Base-by-base conservation (phyloP, 2,329 filamentous ascomycete genomes). In the Aspergillus tanneri region DNA sequence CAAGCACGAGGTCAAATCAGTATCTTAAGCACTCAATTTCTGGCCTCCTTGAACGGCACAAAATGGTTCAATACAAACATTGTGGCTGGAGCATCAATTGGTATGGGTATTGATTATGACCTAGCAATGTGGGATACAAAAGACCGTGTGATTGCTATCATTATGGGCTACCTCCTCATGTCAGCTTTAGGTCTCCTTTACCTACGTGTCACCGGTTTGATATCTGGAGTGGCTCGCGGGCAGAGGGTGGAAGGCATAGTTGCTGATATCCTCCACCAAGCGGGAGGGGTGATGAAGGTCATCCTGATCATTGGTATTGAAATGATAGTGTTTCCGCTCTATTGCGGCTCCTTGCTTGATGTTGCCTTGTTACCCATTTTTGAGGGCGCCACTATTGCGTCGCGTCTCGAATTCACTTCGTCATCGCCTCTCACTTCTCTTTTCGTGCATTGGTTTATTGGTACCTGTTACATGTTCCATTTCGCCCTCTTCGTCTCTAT, bases 391-490 rank as follows among this genome's bases (percentile, higher is more conserved):
- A 91, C 87, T 0, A 71, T 96, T 43, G 79, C 80, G 54, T 90
- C 88, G 6, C 83, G 93, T 18, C 73, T 95, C 43, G 74, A 83
- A 3, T 99, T 96, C 62, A 89, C 89, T 2, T 75, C 82, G 46
- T 78, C 83, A 52, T 90, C 86, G 52, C 93, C 93, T 0, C 80
- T 92, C 57, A 96, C 90, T 0, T 96, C 92, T 11, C 83, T 95
- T 11, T 99, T 99, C 67, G 87, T 97, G 43, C 93, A 99, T 68
- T 99, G 93, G 93, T 99, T 99, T 64, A 86, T 96, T 47, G 93
- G 93, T 40, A 99, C 93, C 3, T 95, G 91, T 54, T 99, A 99
- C 71, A 99, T 99, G 95, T 99, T 99, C 73, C 93, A 99, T 67
- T 99, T 99, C 67, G 93, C 93, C 4, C 80, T 99, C 3, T 99